A percentile compares a stretch with the other conserved stretches of the same genome.
Conservation (phyloP, 352 stramenopile genomes). For the Phytophthora tentaculata region DNA sequence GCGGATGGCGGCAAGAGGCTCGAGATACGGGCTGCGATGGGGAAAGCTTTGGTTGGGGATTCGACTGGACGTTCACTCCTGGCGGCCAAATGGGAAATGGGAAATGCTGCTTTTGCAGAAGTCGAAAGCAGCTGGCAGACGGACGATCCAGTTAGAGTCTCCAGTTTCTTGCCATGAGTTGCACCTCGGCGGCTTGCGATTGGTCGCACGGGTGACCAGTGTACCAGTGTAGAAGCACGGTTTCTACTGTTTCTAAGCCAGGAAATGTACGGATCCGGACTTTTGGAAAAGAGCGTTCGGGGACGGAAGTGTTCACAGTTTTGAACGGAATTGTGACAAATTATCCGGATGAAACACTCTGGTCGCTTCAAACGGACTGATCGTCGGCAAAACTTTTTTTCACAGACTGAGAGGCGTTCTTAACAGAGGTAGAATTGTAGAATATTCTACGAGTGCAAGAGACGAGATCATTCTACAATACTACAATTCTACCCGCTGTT, state of each 20-base stretch:
- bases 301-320: not conserved
- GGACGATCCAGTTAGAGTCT: conserved; percentile 8
- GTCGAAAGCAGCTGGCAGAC: conserved; percentile 20
- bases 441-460: no score
- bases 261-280: conserved; percentile 7
- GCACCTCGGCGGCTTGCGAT: conserved; percentile 5
- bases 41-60: conserved; percentile 4
- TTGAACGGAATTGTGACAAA: not conserved
- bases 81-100: conserved; percentile 43
- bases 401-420: no score
- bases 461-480: no score
- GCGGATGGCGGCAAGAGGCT: not conserved
- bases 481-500: no score
- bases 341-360: not conserved
- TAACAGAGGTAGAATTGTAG: no score
- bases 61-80: conserved; percentile 6
- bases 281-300: not conserved
- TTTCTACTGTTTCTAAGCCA: conserved; percentile 24
- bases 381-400: no score
- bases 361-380: no score
- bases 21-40: conserved; percentile 9
- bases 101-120: conserved; percentile 24
- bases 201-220: conserved; percentile 19
- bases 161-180: conserved; percentile 13
- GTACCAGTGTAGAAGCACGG: conserved; percentile 15